Conservation (phyloP, 2,329 filamentous ascomycete genomes). For the Herpotrichia juniperi region DNA sequence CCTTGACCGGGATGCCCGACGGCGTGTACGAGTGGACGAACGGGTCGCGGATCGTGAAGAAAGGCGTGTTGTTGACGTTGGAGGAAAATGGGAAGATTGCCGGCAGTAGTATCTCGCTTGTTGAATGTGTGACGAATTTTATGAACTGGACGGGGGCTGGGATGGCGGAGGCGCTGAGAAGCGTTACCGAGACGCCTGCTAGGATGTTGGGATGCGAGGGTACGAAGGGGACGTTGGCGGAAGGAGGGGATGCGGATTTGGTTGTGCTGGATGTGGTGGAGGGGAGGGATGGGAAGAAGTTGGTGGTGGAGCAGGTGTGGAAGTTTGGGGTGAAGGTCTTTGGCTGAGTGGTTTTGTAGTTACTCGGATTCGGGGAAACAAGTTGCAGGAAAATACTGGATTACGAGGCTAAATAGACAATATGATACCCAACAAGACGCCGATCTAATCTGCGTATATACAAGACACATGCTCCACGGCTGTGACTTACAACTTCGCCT, state of each 20-base stretch:
- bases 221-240: constrained; percentile 65
- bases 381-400: no score
- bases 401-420: no score
- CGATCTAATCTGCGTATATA: no score
- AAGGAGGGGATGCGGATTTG: constrained; percentile 60
- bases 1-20: constrained; percentile 81
- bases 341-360: no score
- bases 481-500: constrained; percentile 43
- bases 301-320: constrained; percentile 78
- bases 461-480: not conserved
- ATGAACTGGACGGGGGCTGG: constrained; percentile 73
- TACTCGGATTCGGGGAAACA: no score
- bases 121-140: constrained; percentile 85
- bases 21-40: constrained; percentile 89
- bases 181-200: constrained; percentile 79
- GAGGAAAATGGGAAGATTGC: constrained; percentile 70
- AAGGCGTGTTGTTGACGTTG: constrained; percentile 73
- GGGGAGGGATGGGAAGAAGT: constrained; percentile 52
- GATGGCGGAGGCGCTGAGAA: constrained; percentile 71
- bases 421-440: no score
- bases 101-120: constrained; percentile 70
- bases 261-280: constrained; percentile 68
- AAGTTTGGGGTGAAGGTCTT: constrained; percentile 67
- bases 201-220: constrained; percentile 73
- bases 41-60: constrained; percentile 69